Evolutionary conservation across 192 early-diverging fungal species (phyloP).

Genomic region (Globomyces pollinis-pini): DNA sequence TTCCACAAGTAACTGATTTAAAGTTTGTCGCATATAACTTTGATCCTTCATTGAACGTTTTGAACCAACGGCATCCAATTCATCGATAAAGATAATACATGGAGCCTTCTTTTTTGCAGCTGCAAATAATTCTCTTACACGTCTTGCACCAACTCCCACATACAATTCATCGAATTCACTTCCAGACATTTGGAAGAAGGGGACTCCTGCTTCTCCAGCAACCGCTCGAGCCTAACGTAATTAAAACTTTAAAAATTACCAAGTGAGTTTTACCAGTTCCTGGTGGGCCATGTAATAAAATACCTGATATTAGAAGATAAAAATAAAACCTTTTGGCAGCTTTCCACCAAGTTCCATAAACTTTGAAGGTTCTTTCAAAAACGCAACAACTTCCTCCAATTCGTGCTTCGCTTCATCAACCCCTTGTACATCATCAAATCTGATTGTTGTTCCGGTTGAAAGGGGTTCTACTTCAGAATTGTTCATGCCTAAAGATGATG

Average conservation of each 20-base stretch:
- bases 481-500: conserved; percentile 31
- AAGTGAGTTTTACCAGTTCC: conserved; percentile 96
- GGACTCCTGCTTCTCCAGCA: conserved; percentile 94
- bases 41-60: conserved; percentile 91
- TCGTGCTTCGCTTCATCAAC: conserved; percentile 98
- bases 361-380: conserved; percentile 82
- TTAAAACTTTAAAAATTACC: neutral
- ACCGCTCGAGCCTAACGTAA: conserved; percentile 71
- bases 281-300: conserved; percentile 53
- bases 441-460: conserved; percentile 51
- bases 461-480: conserved; percentile 39
- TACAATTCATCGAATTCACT: conserved; percentile 99
- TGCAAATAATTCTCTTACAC: conserved; percentile 80
- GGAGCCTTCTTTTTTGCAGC: conserved; percentile 44
- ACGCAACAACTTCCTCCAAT: conserved; percentile 91
- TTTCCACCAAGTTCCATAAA: conserved; percentile 92
- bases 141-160: conserved; percentile 87
- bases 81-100: conserved; percentile 91
- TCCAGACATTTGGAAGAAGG: conserved; percentile 98
- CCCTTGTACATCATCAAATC: conserved; percentile 91
- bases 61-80: conserved; percentile 95
- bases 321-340: conserved; percentile 96
- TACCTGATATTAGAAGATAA: too few relatives aligned
- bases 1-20: conserved; percentile 98
- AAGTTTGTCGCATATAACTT: conserved; percentile 94